Evolutionary conservation across 139 green algal genomes (phyloP).

Genomic region (Coccomyxa sp.): DNA sequence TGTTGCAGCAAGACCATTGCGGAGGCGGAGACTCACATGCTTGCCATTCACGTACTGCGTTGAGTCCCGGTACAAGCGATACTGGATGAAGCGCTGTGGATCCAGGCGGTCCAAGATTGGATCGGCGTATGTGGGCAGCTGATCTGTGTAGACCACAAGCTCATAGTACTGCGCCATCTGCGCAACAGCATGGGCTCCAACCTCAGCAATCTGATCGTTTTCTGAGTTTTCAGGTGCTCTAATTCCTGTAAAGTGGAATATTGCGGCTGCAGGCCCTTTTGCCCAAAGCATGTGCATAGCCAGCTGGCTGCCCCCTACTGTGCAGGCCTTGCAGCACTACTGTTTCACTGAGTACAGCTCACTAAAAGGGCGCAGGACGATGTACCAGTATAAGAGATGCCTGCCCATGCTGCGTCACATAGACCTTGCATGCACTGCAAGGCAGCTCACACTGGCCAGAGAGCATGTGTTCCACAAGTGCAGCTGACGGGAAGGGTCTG

Average conservation of each 20-base stretch:
- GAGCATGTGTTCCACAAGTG: too few relatives aligned
- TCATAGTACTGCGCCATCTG: constrained; percentile 89
- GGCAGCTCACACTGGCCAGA: too few relatives aligned
- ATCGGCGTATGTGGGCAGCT: constrained; percentile 74
- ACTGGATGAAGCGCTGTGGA: constrained; percentile 63
- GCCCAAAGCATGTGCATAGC: too few relatives aligned
- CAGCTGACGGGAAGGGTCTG: too few relatives aligned
- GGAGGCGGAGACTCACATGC: constrained; percentile 57
- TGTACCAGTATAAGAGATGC: too few relatives aligned
- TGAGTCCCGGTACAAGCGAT: constrained; percentile 82
- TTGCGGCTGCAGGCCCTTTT: too few relatives aligned
- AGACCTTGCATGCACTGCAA: too few relatives aligned
- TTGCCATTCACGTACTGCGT: constrained; percentile 87
- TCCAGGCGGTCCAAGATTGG: constrained; percentile 93
- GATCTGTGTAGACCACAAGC: constrained; percentile 92
- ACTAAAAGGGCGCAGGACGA: too few relatives aligned
- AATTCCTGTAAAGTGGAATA: too few relatives aligned
- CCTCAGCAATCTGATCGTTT: neutral
- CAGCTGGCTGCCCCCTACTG: neutral
- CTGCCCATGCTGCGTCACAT: too few relatives aligned
- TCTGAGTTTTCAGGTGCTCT: neutral
- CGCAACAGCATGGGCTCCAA: neutral
- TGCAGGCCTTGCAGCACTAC: neutral
- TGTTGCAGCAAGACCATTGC: neutral
- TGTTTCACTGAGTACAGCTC: too few relatives aligned